phyloP scores from a whole-genome alignment of 768 basidiomycete genomes.

The Termitomyces sp. region DNA sequence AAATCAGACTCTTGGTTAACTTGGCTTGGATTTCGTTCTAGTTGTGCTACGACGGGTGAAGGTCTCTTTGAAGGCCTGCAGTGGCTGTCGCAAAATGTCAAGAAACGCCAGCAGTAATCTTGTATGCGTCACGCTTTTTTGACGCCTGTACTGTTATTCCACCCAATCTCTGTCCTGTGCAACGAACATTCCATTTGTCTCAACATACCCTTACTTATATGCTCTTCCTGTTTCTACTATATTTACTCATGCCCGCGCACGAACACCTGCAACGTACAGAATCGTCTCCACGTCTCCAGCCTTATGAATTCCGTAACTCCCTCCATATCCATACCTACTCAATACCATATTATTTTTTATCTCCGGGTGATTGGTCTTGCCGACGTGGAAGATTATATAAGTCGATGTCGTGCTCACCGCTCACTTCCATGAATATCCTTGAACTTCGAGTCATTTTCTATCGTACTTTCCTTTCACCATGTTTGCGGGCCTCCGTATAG shows the following conservation, averaged over 20 bases:
- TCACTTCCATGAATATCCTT: constrained; percentile 7
- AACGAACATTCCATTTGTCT: constrained; percentile 17
- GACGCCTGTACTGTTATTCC: constrained; percentile 16
- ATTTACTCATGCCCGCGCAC: constrained; percentile 36
- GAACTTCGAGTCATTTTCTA: neutral
- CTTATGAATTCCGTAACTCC: constrained; percentile 24
- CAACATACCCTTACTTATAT: constrained; percentile 28
- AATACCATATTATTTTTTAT: constrained; percentile 15
- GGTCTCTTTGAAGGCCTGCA: constrained; percentile 96
- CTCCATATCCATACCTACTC: constrained; percentile 17
- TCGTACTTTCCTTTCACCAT: constrained; percentile 20
- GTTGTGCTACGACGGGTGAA: constrained; percentile 95
- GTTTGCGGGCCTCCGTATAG: constrained; percentile 26
- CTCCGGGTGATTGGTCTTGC: neutral
- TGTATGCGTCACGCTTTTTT: constrained; percentile 9
- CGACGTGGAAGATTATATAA: constrained; percentile 21
- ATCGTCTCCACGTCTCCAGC: constrained; percentile 25
- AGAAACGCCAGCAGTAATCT: constrained; percentile 73
- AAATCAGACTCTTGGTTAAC: constrained; percentile 1
- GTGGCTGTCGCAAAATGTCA: constrained; percentile 97
- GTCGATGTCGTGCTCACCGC: constrained; percentile 32
- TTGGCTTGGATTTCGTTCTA: constrained; percentile 22
- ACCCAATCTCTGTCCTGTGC: constrained; percentile 12
- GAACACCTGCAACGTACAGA: constrained; percentile 30
- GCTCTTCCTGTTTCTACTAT: constrained; percentile 20